Percentiles rank a stretch among this genome's conserved stretches.
Evolutionary conservation across 2,329 filamentous ascomycete species (phyloP).

Genomic region (Ascochyta lentis): DNA sequence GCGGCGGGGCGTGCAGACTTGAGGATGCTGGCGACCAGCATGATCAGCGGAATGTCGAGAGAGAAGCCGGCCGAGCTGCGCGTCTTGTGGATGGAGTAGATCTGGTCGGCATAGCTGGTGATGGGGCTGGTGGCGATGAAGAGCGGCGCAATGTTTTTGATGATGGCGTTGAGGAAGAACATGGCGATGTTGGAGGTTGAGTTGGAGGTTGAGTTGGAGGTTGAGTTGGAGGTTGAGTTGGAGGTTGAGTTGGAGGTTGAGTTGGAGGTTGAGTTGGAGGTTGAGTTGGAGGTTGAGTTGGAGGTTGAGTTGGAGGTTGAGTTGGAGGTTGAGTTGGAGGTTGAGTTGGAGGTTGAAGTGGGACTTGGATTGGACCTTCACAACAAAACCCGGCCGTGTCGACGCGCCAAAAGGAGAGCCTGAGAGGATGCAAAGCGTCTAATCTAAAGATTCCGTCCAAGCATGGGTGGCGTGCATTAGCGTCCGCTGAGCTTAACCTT

Average conservation of each 20-base stretch:
- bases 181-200: conserved; percentile 22
- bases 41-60: conserved; percentile 70
- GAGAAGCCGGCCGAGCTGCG: conserved; percentile 69
- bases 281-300: too few relatives aligned
- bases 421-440: neutral
- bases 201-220: too few relatives aligned
- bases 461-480: conserved; percentile 28
- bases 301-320: too few relatives aligned
- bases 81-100: conserved; percentile 67
- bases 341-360: too few relatives aligned
- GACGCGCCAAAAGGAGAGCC: conserved; percentile 13
- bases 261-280: too few relatives aligned
- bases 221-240: too few relatives aligned
- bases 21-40: conserved; percentile 69
- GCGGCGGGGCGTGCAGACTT: conserved; percentile 55
- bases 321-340: too few relatives aligned
- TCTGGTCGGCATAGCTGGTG: conserved; percentile 71
- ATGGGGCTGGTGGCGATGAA: conserved; percentile 66
- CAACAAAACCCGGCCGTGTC: neutral
- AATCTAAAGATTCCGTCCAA: conserved; percentile 10
- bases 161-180: conserved; percentile 45
- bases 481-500: conserved; percentile 28
- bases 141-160: conserved; percentile 46
- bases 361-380: neutral
- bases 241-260: too few relatives aligned